Percentiles rank a stretch among this genome's conserved stretches.
Conservation (phyloP, 768 basidiomycete species). For the Naganishia onofrii region DNA sequence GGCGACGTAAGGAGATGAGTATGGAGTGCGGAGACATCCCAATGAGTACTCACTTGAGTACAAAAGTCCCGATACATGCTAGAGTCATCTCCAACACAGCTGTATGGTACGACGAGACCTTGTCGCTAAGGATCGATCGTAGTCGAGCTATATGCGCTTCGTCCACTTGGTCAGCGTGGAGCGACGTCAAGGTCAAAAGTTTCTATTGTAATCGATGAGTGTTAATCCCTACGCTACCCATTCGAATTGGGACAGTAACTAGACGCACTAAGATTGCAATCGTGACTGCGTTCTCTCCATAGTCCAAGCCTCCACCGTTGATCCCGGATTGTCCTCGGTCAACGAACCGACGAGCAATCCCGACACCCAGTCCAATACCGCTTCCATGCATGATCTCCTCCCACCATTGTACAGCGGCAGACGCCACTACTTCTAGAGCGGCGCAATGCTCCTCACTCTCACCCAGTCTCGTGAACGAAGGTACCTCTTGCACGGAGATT, state of each 20-base stretch:
- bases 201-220: constrained; percentile 26
- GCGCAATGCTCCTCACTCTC: constrained; percentile 13
- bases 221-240: neutral
- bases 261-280: constrained; percentile 43
- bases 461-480: constrained; percentile 5
- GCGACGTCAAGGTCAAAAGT: constrained; percentile 38
- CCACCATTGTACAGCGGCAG: constrained; percentile 40
- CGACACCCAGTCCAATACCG: constrained; percentile 27
- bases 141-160: constrained; percentile 59
- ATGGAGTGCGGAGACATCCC: neutral
- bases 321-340: constrained; percentile 29
- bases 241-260: too few relatives aligned
- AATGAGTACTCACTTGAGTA: constrained; percentile 65
- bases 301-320: constrained; percentile 34
- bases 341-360: constrained; percentile 26
- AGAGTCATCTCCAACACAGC: constrained; percentile 85
- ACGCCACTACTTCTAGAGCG: constrained; percentile 31
- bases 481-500: neutral
- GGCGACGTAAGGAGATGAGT: neutral
- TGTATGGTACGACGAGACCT: constrained; percentile 75
- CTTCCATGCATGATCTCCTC: constrained; percentile 36
- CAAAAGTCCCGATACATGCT: constrained; percentile 76
- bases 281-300: constrained; percentile 42
- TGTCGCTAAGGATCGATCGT: constrained; percentile 71
- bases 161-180: constrained; percentile 33